Evolutionary conservation across 1,139 yeast genomes (phyloP).

Genomic region (Debaryomycetaceae sp.): DNA sequence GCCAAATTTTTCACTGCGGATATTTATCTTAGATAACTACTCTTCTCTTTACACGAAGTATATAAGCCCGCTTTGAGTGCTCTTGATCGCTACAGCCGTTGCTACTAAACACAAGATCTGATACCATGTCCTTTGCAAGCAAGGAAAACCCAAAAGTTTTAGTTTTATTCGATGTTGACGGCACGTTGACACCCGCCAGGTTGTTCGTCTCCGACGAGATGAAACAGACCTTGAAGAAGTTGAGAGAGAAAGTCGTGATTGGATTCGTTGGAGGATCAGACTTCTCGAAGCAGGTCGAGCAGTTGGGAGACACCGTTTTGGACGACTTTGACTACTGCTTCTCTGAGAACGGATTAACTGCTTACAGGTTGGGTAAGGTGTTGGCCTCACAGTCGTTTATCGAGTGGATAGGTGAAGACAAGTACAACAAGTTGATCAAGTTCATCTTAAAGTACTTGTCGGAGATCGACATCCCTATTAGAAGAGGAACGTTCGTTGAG

Average conservation of each 20-base stretch:
- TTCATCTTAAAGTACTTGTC: conserved; percentile 83
- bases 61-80: neutral
- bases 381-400: conserved; percentile 92
- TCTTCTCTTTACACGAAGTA: neutral
- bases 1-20: conserved; percentile 1
- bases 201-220: conserved; percentile 77
- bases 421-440: conserved; percentile 83
- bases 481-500: conserved; percentile 97
- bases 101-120: conserved; percentile 2
- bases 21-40: neutral
- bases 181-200: conserved; percentile 98
- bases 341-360: conserved; percentile 97
- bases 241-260: conserved; percentile 87
- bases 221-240: conserved; percentile 61
- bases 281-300: conserved; percentile 91
- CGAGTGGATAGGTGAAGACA: conserved; percentile 91
- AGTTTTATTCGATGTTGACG: conserved; percentile 96
- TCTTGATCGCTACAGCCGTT: neutral
- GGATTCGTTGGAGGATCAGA: conserved; percentile 99
- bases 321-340: conserved; percentile 90
- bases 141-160: conserved; percentile 57
- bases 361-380: conserved; percentile 85
- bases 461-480: conserved; percentile 82
- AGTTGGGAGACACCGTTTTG: conserved; percentile 77
- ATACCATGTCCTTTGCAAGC: conserved; percentile 46